Percentiles rank a stretch among this genome's conserved stretches.
Evolutionary conservation across 805 yeast species (phyloP).

Genomic region (Kuraishia piskuri): DNA sequence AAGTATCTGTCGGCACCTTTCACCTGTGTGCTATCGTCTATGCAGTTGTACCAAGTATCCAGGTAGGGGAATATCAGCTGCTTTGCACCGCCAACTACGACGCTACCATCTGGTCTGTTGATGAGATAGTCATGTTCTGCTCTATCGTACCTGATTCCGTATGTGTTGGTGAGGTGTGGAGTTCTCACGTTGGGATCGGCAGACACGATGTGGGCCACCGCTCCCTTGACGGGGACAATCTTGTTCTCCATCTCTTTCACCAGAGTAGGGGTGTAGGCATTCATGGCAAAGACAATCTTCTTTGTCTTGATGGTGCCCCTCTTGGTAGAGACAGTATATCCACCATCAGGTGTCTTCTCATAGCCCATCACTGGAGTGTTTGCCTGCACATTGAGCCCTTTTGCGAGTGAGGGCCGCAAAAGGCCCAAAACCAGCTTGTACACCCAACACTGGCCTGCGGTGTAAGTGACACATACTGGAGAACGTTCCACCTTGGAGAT

Average conservation of each 20-base stretch:
- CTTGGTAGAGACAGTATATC: slow-evolving; percentile 23
- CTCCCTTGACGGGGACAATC: slow-evolving; percentile 28
- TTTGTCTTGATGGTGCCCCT: slow-evolving; percentile 18
- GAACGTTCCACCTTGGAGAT: slow-evolving; percentile 22
- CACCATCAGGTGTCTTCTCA: slow-evolving; percentile 14
- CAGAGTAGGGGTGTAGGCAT: slow-evolving; percentile 24
- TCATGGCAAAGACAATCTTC: slow-evolving; percentile 28
- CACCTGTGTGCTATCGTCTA: slow-evolving; percentile 26
- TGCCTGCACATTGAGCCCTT: slow-evolving; percentile 31
- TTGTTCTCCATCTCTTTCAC: slow-evolving; percentile 18
- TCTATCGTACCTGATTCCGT: slow-evolving; percentile 16
- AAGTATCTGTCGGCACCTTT: slow-evolving; percentile 15
- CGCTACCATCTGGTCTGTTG: slow-evolving; percentile 24
- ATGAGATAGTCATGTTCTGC: slow-evolving; percentile 25
- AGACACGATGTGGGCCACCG: slow-evolving; percentile 19
- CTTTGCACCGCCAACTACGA: slow-evolving; percentile 22
- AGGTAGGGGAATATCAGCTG: slow-evolving; percentile 14
- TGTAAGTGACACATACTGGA: slow-evolving; percentile 26
- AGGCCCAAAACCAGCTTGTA: slow-evolving; percentile 28
- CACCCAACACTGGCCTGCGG: slow-evolving; percentile 38
- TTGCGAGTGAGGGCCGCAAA: slow-evolving; percentile 20
- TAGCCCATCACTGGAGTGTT: slow-evolving; percentile 28
- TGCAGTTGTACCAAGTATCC: slow-evolving; percentile 11
- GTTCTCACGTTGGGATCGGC: slow-evolving; percentile 12
- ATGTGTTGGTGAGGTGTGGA: slow-evolving; percentile 23